phyloP scores from a whole-genome alignment of 1,284 basidiomycete genomes.

The Trichosporon ovoides region DNA sequence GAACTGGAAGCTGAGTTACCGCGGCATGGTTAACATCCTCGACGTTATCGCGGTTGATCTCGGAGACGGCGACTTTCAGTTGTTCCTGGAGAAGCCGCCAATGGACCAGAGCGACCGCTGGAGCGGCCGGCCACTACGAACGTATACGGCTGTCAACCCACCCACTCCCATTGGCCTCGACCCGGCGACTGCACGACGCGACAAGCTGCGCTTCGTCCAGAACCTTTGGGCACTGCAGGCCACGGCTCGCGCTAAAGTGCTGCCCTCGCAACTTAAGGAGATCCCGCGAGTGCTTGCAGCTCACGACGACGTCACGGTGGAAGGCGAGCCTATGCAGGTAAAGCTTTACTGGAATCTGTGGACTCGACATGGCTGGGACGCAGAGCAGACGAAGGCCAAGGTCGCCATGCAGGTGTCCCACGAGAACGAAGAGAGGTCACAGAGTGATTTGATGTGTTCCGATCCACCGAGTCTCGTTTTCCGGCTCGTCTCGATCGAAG shows the following conservation, averaged over 20 bases:
- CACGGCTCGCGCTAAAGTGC: conserved; percentile 60
- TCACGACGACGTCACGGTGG: conserved; percentile 55
- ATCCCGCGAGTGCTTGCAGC: conserved; percentile 55
- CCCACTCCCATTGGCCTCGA: conserved; percentile 61
- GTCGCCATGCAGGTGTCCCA: conserved; percentile 76
- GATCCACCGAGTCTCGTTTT: background rate
- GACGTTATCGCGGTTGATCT: conserved; percentile 79
- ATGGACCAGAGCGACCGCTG: conserved; percentile 73
- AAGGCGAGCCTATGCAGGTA: conserved; percentile 5
- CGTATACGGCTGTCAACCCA: conserved; percentile 65
- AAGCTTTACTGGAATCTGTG: conserved; percentile 20
- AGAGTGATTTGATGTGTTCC: background rate
- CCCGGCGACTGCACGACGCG: conserved; percentile 57
- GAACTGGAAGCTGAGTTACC: conserved; percentile 75
- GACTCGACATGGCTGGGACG: conserved; percentile 13
- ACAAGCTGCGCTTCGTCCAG: conserved; percentile 77
- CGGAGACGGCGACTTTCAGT: conserved; percentile 76
- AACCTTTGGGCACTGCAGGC: conserved; percentile 82
- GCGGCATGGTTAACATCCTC: conserved; percentile 76
- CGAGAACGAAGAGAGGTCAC: conserved; percentile 47
- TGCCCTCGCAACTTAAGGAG: conserved; percentile 32
- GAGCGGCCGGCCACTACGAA: conserved; percentile 73
- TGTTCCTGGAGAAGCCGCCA: conserved; percentile 74
- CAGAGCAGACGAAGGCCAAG: conserved; percentile 60
- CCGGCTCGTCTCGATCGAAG: background rate